These are phyloP conservation scores for Coprinellus aureogranulatus DNA, from an alignment of 768 basidiomycete genomes.

Conservation along the genomic window DNA sequence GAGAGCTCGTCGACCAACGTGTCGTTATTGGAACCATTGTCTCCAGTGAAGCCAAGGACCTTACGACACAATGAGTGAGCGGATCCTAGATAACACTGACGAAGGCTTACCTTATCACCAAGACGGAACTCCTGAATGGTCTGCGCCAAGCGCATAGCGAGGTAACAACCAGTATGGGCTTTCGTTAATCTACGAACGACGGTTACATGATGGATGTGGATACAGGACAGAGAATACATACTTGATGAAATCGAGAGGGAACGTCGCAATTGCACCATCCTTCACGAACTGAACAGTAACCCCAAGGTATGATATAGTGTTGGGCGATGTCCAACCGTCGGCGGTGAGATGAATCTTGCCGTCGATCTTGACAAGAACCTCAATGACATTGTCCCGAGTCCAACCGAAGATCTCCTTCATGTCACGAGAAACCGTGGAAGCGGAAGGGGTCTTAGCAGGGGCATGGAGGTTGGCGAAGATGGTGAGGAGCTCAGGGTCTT, in stretches of 20 bases:
- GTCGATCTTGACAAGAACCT: background rate
- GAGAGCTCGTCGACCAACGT: conserved; percentile 31
- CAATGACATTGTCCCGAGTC: background rate
- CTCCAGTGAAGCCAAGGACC: conserved; percentile 32
- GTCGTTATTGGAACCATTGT: conserved; percentile 36
- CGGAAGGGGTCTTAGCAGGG: background rate
- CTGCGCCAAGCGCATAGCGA: background rate
- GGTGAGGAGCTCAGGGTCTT: background rate
- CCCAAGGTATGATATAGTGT: background rate
- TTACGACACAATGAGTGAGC: too few species aligned
- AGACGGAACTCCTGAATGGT: conserved; percentile 14
- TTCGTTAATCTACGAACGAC: conserved; percentile 14
- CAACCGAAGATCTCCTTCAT: background rate
- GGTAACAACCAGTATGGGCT: background rate
- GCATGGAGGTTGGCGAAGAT: background rate
- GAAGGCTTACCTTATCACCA: conserved; percentile 29
- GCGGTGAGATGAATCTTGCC: background rate
- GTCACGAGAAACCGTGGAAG: background rate
- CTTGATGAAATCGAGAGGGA: conserved; percentile 11
- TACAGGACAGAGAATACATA: background rate
- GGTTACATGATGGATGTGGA: conserved; percentile 34
- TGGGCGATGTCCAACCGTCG: background rate
- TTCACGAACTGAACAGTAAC: background rate
- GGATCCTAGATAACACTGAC: too few species aligned
- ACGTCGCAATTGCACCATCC: background rate